Evolutionary conservation across 2,329 filamentous ascomycete genomes (phyloP).

Genomic region (Fusarium buxicola): DNA sequence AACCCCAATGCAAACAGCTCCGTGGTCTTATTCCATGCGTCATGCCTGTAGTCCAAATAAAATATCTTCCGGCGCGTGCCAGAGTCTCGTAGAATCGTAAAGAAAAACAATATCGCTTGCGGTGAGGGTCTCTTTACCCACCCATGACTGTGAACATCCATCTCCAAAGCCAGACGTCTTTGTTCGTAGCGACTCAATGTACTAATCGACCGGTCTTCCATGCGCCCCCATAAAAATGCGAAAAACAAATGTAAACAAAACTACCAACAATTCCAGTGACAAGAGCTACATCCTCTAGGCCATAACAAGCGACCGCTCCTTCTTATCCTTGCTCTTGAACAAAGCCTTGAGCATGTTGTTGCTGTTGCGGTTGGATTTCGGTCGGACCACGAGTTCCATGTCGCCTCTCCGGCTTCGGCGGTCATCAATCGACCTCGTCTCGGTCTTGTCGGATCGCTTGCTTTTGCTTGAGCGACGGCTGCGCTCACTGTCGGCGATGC

Average conservation of each 20-base stretch:
- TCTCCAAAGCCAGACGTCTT: conserved; percentile 15
- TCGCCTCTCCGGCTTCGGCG: conserved; percentile 50
- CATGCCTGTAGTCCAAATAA: conserved; percentile 26
- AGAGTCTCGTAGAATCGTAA: conserved; percentile 15
- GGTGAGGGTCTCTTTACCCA: conserved; percentile 24
- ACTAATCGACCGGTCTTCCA: conserved; percentile 17
- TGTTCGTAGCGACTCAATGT: conserved; percentile 18
- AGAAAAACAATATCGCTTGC: conserved; percentile 30
- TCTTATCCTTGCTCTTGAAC: conserved; percentile 68
- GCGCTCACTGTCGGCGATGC: conserved; percentile 54
- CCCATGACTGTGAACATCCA: conserved; percentile 28
- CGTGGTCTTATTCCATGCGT: conserved; percentile 35
- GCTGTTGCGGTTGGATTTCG: conserved; percentile 60
- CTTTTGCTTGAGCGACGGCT: conserved; percentile 49
- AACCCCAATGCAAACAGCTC: conserved; percentile 36
- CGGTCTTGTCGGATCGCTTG: conserved; percentile 49
- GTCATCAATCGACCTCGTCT: conserved; percentile 53
- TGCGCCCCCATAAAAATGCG: conserved; percentile 27
- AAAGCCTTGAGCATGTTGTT: conserved; percentile 68
- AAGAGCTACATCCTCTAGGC: conserved; percentile 35
- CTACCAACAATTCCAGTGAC: conserved; percentile 3
- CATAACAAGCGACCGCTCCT: conserved; percentile 50
- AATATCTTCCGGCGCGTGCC: conserved; percentile 3
- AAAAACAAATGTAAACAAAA: conserved; percentile 11
- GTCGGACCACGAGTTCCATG: conserved; percentile 56